These are phyloP conservation scores for Teunomyces funiuensis DNA, from an alignment of 805 yeast species.

Conservation along the genomic window DNA sequence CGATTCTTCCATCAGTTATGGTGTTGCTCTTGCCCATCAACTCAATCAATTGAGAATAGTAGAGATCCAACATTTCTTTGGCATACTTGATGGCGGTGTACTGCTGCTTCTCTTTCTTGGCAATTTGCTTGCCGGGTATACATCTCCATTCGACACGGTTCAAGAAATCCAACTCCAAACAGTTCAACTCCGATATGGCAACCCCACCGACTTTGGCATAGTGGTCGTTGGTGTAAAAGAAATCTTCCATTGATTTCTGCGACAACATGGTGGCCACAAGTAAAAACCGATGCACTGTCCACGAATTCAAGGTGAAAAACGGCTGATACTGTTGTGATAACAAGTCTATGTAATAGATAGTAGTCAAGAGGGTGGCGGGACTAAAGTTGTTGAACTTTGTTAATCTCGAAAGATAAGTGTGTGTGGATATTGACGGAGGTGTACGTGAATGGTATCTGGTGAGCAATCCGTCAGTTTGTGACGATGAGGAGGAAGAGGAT, in stretches of 20 bases:
- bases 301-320: constrained; percentile 78
- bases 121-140: constrained; percentile 37
- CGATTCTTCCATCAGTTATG: neutral
- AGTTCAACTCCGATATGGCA: constrained; percentile 75
- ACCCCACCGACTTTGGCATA: constrained; percentile 97
- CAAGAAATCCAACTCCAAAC: constrained; percentile 85
- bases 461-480: constrained; percentile 36
- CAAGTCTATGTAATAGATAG: constrained; percentile 89
- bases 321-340: constrained; percentile 72
- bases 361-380: constrained; percentile 73
- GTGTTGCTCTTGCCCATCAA: constrained; percentile 34
- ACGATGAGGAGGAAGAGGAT: constrained; percentile 14
- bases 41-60: constrained; percentile 39
- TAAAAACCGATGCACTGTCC: constrained; percentile 90
- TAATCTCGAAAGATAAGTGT: constrained; percentile 72
- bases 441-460: constrained; percentile 93
- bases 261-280: constrained; percentile 90
- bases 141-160: constrained; percentile 69
- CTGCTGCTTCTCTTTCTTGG: constrained; percentile 10
- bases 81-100: constrained; percentile 26
- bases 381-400: constrained; percentile 84
- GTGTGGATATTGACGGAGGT: constrained; percentile 84
- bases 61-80: constrained; percentile 39
- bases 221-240: constrained; percentile 89
- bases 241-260: constrained; percentile 88